phyloP scores from a whole-genome alignment of 2,329 filamentous ascomycete species.

The Ophiocordyceps camponoti-leonardi region DNA sequence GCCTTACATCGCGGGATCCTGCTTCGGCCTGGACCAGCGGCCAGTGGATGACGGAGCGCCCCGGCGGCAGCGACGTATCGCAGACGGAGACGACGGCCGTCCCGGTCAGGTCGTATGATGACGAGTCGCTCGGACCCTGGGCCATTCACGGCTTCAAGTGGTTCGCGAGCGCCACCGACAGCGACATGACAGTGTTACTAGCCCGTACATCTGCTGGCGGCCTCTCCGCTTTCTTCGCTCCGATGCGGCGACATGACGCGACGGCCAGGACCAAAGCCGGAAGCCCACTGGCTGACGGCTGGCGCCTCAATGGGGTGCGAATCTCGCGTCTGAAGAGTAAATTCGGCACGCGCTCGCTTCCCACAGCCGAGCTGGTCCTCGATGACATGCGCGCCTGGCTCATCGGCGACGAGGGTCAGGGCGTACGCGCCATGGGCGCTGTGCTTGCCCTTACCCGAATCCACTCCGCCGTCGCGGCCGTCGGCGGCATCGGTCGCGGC shows the following conservation, averaged over 20 bases:
- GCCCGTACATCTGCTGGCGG: conserved; percentile 33
- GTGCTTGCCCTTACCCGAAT: conserved; percentile 51
- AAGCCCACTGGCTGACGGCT: conserved; percentile 8
- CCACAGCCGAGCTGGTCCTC: conserved; percentile 56
- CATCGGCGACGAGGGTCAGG: conserved; percentile 47
- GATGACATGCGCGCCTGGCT: conserved; percentile 46
- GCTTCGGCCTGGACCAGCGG: conserved; percentile 48
- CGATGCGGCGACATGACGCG: conserved; percentile 31
- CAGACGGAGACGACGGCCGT: conserved; percentile 46
- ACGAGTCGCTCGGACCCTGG: conserved; percentile 34
- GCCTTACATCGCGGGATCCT: conserved; percentile 33
- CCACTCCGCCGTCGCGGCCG: conserved; percentile 34
- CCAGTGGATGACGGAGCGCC: conserved; percentile 64
- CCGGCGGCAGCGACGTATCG: conserved; percentile 52
- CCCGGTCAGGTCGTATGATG: conserved; percentile 5
- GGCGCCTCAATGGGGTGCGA: conserved; percentile 46
- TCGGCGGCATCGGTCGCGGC: conserved; percentile 36
- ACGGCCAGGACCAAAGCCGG: conserved; percentile 13
- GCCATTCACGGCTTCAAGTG: conserved; percentile 51
- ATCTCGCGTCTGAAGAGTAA: conserved; percentile 59
- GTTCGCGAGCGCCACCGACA: conserved; percentile 14
- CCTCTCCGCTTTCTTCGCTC: conserved; percentile 47
- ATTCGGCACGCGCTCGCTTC: conserved; percentile 50
- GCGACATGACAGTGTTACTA: conserved; percentile 40
- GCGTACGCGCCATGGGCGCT: conserved; percentile 49